Conservation (phyloP, 2,329 filamentous ascomycete genomes). For the Talaromyces pinophilus region DNA sequence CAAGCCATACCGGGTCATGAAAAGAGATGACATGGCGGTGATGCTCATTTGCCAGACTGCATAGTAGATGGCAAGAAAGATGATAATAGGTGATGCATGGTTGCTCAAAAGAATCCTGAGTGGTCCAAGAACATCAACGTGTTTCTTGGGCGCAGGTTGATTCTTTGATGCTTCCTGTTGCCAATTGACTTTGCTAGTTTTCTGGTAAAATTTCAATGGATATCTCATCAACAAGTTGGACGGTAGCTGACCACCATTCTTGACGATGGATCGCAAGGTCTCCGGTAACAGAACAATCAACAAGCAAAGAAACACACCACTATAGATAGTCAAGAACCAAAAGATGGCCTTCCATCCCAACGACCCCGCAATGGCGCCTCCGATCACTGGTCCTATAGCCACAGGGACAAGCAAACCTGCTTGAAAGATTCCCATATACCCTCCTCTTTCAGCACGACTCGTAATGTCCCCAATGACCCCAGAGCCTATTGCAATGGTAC, state of each 20-base stretch:
- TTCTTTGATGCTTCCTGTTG: background rate
- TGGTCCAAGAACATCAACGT: constrained; percentile 49
- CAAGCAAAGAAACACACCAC: constrained; percentile 36
- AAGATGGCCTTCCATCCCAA: constrained; percentile 49
- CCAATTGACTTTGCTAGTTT: constrained; percentile 17
- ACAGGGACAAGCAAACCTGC: constrained; percentile 40
- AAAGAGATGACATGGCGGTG: constrained; percentile 55
- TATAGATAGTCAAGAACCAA: constrained; percentile 47
- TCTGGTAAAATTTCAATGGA: constrained; percentile 28
- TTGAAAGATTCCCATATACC: constrained; percentile 46
- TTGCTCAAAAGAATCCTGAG: constrained; percentile 52
- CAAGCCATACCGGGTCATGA: constrained; percentile 48
- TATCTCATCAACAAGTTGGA: constrained; percentile 25
- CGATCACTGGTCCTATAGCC: constrained; percentile 47
- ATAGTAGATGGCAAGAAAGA: constrained; percentile 55
- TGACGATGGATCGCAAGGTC: constrained; percentile 41
- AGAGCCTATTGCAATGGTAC: constrained; percentile 47
- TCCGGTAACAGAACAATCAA: constrained; percentile 43
- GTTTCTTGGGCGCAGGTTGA: constrained; percentile 32
- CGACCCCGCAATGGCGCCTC: constrained; percentile 40
- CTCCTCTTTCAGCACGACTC: constrained; percentile 43
- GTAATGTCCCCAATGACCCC: constrained; percentile 49
- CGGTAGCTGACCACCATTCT: constrained; percentile 31
- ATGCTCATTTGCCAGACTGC: constrained; percentile 59
- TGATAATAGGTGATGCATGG: constrained; percentile 47